Percentiles rank a stretch among this genome's conserved stretches.
Conservation (phyloP, 2,329 filamentous ascomycete genomes). For the Sporothrix luriei region DNA sequence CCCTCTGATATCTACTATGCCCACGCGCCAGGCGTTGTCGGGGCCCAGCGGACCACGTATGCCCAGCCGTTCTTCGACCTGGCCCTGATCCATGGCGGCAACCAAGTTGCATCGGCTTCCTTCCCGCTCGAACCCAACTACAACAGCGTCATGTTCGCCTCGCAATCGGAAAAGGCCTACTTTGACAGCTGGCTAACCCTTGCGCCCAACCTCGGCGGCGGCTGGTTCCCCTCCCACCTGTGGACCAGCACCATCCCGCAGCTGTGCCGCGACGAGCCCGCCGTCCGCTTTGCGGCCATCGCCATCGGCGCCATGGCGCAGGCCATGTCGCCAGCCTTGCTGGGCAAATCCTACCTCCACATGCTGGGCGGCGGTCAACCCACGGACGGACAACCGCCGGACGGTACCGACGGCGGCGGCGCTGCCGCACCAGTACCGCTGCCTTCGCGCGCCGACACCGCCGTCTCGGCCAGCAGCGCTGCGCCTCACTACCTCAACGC, state of each 20-base stretch:
- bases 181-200: conserved; percentile 39
- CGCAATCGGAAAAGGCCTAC: conserved; percentile 38
- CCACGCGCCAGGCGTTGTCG: not conserved
- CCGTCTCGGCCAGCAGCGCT: not conserved
- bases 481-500: conserved; percentile 42
- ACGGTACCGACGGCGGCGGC: no score
- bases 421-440: no score
- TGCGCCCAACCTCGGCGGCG: conserved; percentile 38
- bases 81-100: conserved; percentile 4
- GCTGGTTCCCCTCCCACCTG: conserved; percentile 43
- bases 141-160: conserved; percentile 33
- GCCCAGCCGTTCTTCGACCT: conserved; percentile 5
- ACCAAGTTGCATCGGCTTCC: not conserved
- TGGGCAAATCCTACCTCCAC: conserved; percentile 31
- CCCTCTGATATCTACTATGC: not conserved
- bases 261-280: conserved; percentile 42
- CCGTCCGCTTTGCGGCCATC: conserved; percentile 45
- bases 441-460: not conserved
- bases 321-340: conserved; percentile 32
- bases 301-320: conserved; percentile 44
- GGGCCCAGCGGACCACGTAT: not conserved
- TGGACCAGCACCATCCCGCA: conserved; percentile 45
- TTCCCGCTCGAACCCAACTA: conserved; percentile 29
- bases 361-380: not conserved
- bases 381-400: not conserved